Evolutionary conservation across 306 rosid species (phyloP), one percentile per base, ranked within the genome.

Genomic region (Cucumis sativus): DNA sequence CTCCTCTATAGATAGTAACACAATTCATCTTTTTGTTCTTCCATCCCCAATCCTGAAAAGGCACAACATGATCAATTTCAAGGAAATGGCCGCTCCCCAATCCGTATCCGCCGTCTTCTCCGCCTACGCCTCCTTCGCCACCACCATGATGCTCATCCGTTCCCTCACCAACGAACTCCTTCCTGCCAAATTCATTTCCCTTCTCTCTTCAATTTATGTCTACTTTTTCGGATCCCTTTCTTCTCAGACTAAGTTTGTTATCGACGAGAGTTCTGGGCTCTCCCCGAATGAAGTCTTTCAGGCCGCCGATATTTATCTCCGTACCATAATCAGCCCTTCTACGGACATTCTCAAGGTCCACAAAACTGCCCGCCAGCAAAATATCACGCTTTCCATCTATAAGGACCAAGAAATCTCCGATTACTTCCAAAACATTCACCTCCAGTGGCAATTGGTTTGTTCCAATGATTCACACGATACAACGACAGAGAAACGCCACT

Each of bases 71-170:
- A 11, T 41, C 1, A 68, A 41, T 43, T 43, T 68, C 74, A 43
- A 68, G 13, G n/a, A n/a, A n/a, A n/a, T 43, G 37, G 3, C 69
- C 43, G 13, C 33, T 3, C 74, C 74, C 56, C 74, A 41, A 1
- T 43, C 74, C 5, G 56, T 30, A 5, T 68, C 74, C 3, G 54
- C 74, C 18, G n/a, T 43, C 11, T 68, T 68, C 56, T 68, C 74
- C 54, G 74, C 56, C 74, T 43, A 68, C 3, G 74, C 74, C n/a
- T 68, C 74, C 12, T 41, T 68, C 37, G 74, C 74, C 74, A 43
- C 74, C 37, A 40, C 74, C 33, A 43, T 43, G 56, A 68, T 68
- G 74, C 74, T 68, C 33, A 0, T 68, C n/a, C 74, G 74, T 13
- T 68, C 74, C 0, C 11, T 68, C 14, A 43, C 74, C 33, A 68